Percentiles rank a stretch among this genome's conserved stretches.
These are phyloP conservation scores for Schizochytrium sp. DNA, from an alignment of 108 stramenopile genomes.

Conservation along the genomic window DNA sequence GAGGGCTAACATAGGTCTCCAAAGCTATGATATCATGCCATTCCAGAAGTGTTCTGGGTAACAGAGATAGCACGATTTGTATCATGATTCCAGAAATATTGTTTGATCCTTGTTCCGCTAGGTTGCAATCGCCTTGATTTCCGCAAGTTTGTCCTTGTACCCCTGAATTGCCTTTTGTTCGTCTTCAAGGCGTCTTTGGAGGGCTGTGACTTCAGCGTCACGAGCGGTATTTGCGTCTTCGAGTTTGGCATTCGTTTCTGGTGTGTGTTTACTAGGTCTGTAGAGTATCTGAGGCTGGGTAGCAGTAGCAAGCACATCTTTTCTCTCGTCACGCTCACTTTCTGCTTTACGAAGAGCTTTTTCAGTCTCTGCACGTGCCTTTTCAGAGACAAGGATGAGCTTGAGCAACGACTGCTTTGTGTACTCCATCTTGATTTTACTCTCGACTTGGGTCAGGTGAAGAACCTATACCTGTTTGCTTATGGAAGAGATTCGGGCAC, in stretches of 20 bases:
- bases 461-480: background rate
- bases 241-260: background rate
- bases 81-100: too few relatives aligned
- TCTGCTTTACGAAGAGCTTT: background rate
- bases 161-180: background rate
- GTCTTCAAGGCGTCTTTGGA: background rate
- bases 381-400: constrained; percentile 19
- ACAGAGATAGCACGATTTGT: background rate
- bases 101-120: background rate
- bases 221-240: background rate
- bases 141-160: constrained; percentile 27
- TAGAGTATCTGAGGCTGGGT: background rate
- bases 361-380: constrained; percentile 24
- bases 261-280: background rate
- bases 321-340: background rate
- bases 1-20: too few relatives aligned
- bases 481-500: background rate
- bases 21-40: too few relatives aligned
- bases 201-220: background rate
- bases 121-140: background rate
- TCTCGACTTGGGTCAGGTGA: background rate
- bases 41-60: background rate
- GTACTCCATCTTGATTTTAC: background rate
- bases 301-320: background rate
- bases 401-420: constrained; percentile 32